Evolutionary conservation across 2,329 filamentous ascomycete genomes (phyloP), one percentile per base, ranked within the genome.

Genomic region (Fonsecaea multimorphosa): DNA sequence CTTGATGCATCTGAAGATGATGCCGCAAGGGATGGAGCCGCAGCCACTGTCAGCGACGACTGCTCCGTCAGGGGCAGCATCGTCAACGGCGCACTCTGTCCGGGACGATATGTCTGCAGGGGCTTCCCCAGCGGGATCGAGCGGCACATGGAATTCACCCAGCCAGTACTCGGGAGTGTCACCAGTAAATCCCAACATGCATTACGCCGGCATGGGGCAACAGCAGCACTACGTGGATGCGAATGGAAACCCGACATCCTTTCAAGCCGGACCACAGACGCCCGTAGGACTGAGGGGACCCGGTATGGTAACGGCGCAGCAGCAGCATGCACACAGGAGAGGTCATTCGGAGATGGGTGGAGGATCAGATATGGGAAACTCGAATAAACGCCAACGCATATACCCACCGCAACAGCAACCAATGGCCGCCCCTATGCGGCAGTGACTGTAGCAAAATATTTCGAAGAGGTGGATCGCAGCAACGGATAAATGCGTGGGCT

Each of bases 1-100:
- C 75, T 83, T 98, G 57, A 85, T 87, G n/a, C 90, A 93, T 75
- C 84, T 97, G 67, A 89, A 96, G 75, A 92, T 92, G 74, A 86
- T 84, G 76, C 61, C 81, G 78, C 70, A 83, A 79, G 83, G 84
- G 7, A 84, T 87, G 76, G 84, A 84, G n/a, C 79, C 81, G 1
- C 80, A 83, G 16, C 63, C 71, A 9, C 70, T 78, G 22, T 72
- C 77, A 19, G 66, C 46, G 1, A 51, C 64, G 7, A 66, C 66
- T 31, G 73, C 76, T 3, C 80, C 83, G 32, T 79, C 82, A 2
- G 80, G 85, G 66, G 73, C 80, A 24, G 81, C 86, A 61, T 82
- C 78, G 40, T 85, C 83, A 5, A 79, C 80, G 8, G 80, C 83
- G 22, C 85, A 86, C 52, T 84, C 85, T 2, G 75, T 88, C 65